Base-by-base conservation (phyloP, 768 basidiomycete species). In the Chalciporus sphaerocephalus region DNA sequence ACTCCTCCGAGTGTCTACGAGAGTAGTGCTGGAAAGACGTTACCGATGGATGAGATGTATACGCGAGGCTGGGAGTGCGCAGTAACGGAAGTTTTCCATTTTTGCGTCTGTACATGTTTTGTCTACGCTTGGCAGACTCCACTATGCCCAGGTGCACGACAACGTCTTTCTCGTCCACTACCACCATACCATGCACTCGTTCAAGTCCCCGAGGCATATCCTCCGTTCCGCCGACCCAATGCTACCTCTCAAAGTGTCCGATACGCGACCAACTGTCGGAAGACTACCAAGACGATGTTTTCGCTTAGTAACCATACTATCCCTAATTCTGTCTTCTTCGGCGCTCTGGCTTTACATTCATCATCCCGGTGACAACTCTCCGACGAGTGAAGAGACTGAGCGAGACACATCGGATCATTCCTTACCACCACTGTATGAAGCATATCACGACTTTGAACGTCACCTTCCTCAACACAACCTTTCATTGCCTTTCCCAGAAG, bases 341-440 rank as follows among this genome's bases (percentile, higher is more conserved):
- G 51, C 34, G n/a, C 5, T 59, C 11, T 53, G 49, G 51, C 30
- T 62, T 16, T 51, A 55, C 47, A 8, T 13, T 12, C 48, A 9
- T 6, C 48, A 17, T 6, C 16, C 16, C 32, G 22, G 11, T 1
- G 22, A 41, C 12, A 13, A 38, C 30, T 8, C n/a, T 1, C 48
- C 37, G 34, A 17, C 44, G 38, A 40, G n/a, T 23, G 46, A 57
- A 37, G 47, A 46, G 38, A 40, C 13, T 23, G 46, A 57, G 34
- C 45, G 44, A 4, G 1, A 39, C n/a, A 0, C 27, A 20, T 37
- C 15, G 7, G 12, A 52, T 0, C 51, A 55, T 40, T n/a, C 51
- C 12, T 24, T 67, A 34, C 76, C 78, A 0, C 77, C 78, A 2
- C 61, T 76, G 16, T 79, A 73, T 47, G 64, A 70, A 39, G 55